These are phyloP conservation scores for Coccomyxa sp. DNA, from an alignment of 139 green algal genomes.

Conservation along the genomic window DNA sequence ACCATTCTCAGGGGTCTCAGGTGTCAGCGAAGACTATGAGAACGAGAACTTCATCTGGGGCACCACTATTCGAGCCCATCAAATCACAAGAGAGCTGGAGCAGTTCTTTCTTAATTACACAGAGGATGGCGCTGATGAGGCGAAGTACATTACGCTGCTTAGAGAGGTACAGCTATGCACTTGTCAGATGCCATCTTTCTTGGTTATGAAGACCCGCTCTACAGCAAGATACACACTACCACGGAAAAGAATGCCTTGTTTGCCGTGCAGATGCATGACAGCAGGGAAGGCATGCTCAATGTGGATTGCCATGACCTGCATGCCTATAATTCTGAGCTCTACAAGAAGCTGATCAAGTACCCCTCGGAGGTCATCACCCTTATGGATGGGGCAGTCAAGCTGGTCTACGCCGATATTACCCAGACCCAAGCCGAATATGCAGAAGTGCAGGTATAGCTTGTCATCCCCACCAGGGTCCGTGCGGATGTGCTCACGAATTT, in stretches of 20 bases:
- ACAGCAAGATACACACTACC: neutral
- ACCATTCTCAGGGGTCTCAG: constrained; percentile 5
- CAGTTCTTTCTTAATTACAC: constrained; percentile 49
- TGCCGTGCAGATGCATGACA: neutral
- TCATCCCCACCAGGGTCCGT: neutral
- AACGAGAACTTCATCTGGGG: constrained; percentile 76
- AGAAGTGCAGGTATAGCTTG: constrained; percentile 13
- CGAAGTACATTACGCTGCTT: constrained; percentile 57
- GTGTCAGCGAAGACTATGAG: constrained; percentile 1
- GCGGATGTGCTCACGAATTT: too few relatives aligned
- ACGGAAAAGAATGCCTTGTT: neutral
- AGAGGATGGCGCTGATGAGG: constrained; percentile 12
- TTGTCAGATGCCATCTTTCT: neutral
- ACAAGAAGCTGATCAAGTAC: constrained; percentile 77
- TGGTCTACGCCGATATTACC: constrained; percentile 23
- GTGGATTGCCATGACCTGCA: constrained; percentile 81
- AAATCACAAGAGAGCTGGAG: constrained; percentile 23
- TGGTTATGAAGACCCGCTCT: neutral
- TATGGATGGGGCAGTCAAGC: constrained; percentile 26
- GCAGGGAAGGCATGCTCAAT: constrained; percentile 49
- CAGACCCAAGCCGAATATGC: constrained; percentile 21
- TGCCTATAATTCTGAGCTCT: constrained; percentile 63
- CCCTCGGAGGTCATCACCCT: constrained; percentile 59
- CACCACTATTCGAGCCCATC: constrained; percentile 67
- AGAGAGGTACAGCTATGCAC: constrained; percentile 26